Base-by-base conservation (phyloP, 371 early-diverging fungal species). In the Mucor mucedo region DNA sequence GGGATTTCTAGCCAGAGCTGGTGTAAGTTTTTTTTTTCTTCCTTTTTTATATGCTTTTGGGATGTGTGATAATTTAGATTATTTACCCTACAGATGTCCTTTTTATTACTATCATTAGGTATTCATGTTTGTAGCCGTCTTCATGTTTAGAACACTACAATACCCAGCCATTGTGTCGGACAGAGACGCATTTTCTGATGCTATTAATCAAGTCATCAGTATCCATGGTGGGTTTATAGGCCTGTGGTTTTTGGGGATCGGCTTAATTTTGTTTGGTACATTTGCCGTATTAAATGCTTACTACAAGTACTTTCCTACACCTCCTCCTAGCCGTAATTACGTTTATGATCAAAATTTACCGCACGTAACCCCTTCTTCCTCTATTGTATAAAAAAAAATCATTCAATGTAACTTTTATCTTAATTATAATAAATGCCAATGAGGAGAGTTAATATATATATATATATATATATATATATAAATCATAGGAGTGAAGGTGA, bases 281-380 rank as follows among this genome's bases (percentile, higher is more conserved):
- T 73, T 70, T 58, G 70, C 74, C 13, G 55, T 61, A 0, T 40
- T 57, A 14, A 69, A 73, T 47, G 57, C 70, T 33, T 63, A 63
- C 11, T 73, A 67, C 65, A 69, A 67, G 52, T 67, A 67, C 27
- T 73, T 52, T 58, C 70, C 68, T 9, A 73, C 74, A 27, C 66
- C 66, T 5, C 73, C 73, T 27, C 70, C 71, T 7, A 53, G 58
- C 21, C 33, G 63, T 5, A 29, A 66, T 7, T 45, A 50, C 21
- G 39, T 55, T 27, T 62, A 39, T 35, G n/a, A 40, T 5, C 21
- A n/a, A 0, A 30, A 40, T 11, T 14, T 14, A n/a, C 14, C n/a
- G 11, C 4, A 10, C 35, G 4, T 8, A 35, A 35, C 35, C 4
- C 35, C 6, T 4, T 35, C 35, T 35, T 8, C 35, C 35, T 35